Evolutionary conservation across 1,284 basidiomycete genomes (phyloP), one percentile per base, ranked within the genome.

Genomic region (Marasmius sp.): DNA sequence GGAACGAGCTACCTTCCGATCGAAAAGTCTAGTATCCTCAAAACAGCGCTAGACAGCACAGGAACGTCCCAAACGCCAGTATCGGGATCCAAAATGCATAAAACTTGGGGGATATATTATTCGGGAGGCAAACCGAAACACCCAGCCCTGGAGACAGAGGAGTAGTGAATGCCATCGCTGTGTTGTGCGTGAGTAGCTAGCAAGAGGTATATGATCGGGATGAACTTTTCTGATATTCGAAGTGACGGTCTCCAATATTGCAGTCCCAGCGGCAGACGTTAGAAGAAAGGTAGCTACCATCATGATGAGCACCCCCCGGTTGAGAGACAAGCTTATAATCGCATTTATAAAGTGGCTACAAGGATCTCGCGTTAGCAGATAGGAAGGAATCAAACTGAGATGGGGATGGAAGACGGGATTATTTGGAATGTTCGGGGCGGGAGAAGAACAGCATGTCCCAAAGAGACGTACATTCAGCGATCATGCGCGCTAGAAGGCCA

Each of bases 41-140:
- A 56, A 75, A 71, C 18, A 85, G 67, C 1, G 84, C 85, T 54
- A 87, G 71, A 2, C 64, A 68, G 62, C 83, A 86, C 0, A 86
- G 73, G 0, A 86, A 68, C 59, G 72, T 79, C 66, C 86, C 85
- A 38, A 82, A 85, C 1, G 73, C 68, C 12, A 87, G 73, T 62
- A 85, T 79, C 0, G 85, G 85, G 49, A 86, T 79, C 85, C 85
- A 87, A 69, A 84, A 86, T 16, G 77, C 72, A 65, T 78, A 86
- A 68, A 85, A 83, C 49, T 77, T 72, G 6, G 62, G 50, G 4
- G 80, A 74, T 1, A 83, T 66, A 20, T 71, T 68, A 9, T 61
- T 52, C 3, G 81, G 77, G 1, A 76, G 62, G 67, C 85, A 87
- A 64, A 81, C 81, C 10, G 69, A 68, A 9, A n/a, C 34, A n/a